phyloP scores from a whole-genome alignment of 371 early-diverging fungal species.

The Actinomortierella wolfii region DNA sequence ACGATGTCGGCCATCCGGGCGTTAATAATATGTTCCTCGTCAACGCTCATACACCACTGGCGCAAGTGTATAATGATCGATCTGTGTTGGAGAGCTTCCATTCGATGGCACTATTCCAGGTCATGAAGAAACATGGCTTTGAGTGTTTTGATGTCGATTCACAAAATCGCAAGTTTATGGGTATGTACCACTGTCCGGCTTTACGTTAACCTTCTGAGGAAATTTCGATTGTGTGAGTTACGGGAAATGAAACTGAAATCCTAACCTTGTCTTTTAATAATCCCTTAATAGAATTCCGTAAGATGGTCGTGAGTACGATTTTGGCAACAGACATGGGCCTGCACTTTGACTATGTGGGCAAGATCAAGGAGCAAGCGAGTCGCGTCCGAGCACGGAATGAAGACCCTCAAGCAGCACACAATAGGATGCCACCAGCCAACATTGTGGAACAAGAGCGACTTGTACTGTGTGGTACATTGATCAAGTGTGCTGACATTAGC shows the following conservation, averaged over 20 bases:
- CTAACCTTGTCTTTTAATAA: neutral
- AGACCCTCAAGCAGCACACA: slow-evolving; percentile 2
- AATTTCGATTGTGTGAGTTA: neutral
- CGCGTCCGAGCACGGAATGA: slow-evolving; percentile 42
- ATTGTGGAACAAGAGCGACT: slow-evolving; percentile 53
- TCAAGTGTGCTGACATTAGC: slow-evolving; percentile 87
- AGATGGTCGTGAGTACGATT: slow-evolving; percentile 72
- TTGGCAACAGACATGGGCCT: slow-evolving; percentile 87
- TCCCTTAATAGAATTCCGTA: slow-evolving; percentile 60
- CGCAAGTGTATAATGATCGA: slow-evolving; percentile 91
- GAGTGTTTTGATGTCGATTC: slow-evolving; percentile 53
- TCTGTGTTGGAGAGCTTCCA: slow-evolving; percentile 96
- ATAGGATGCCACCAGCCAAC: slow-evolving; percentile 13
- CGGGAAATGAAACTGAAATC: slow-evolving; percentile 1
- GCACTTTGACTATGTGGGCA: slow-evolving; percentile 79
- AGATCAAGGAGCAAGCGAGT: slow-evolving; percentile 63
- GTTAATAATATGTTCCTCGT: slow-evolving; percentile 85
- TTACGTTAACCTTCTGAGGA: neutral
- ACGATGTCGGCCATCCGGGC: slow-evolving; percentile 89
- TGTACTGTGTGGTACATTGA: slow-evolving; percentile 67
- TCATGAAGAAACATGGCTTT: slow-evolving; percentile 70
- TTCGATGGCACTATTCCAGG: slow-evolving; percentile 81
- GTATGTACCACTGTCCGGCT: slow-evolving; percentile 8
- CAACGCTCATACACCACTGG: slow-evolving; percentile 78
- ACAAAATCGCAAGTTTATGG: slow-evolving; percentile 45